phyloP scores from a whole-genome alignment of 2,329 filamentous ascomycete species.

The Rhytidhysteron rufulum region DNA sequence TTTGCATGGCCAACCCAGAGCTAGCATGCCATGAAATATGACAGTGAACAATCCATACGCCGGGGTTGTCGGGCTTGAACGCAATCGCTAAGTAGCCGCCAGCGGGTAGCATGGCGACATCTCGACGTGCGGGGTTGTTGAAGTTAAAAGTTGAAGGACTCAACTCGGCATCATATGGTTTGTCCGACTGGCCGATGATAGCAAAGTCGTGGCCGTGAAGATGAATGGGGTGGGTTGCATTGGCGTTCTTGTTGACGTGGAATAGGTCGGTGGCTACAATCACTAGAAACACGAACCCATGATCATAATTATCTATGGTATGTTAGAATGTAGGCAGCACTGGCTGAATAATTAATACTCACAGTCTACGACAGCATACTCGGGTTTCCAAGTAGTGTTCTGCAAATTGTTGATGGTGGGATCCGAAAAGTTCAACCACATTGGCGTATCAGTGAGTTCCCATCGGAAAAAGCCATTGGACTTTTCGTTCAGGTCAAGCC shows the following conservation, averaged over 20 bases:
- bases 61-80: slow-evolving; percentile 1
- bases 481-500: not conserved
- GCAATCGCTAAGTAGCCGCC: slow-evolving; percentile 26
- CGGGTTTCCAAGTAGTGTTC: slow-evolving; percentile 1
- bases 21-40: slow-evolving; percentile 15
- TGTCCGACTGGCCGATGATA: slow-evolving; percentile 16
- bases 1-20: slow-evolving; percentile 43
- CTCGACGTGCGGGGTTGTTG: slow-evolving; percentile 3
- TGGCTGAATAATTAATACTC: not conserved
- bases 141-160: not conserved
- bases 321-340: no score
- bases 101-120: slow-evolving; percentile 1
- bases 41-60: slow-evolving; percentile 10
- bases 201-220: slow-evolving; percentile 7
- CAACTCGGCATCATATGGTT: slow-evolving; percentile 12
- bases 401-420: slow-evolving; percentile 3
- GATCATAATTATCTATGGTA: not conserved
- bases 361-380: slow-evolving; percentile 1
- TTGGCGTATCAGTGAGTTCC: slow-evolving; percentile 1
- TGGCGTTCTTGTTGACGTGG: no score
- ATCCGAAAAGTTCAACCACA: slow-evolving; percentile 5
- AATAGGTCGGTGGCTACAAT: not conserved
- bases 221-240: slow-evolving; percentile 4
- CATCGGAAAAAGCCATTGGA: not conserved
- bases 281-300: not conserved